These are phyloP conservation scores for Xylariomycetidae sp. DNA, from an alignment of 2,329 filamentous ascomycete genomes.

Conservation along the genomic window DNA sequence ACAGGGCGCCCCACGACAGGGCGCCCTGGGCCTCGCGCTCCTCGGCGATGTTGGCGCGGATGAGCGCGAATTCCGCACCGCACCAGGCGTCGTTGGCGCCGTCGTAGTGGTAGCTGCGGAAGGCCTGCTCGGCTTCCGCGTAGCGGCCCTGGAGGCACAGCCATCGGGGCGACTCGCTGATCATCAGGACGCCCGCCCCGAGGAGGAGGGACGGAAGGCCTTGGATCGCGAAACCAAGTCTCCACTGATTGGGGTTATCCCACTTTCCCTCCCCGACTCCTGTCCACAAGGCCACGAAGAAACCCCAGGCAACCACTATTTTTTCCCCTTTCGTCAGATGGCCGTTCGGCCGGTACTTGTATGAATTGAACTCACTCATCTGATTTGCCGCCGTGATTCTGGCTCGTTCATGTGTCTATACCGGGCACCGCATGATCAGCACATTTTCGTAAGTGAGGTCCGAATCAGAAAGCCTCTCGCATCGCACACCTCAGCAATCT, in stretches of 20 bases:
- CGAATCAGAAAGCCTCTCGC: too few relatives aligned
- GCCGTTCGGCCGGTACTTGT: neutral
- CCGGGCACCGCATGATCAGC: conserved; percentile 1
- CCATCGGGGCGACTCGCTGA: conserved; percentile 33
- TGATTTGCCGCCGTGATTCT: conserved; percentile 36
- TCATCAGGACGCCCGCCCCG: conserved; percentile 30
- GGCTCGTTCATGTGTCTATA: conserved; percentile 31
- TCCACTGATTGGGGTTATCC: conserved; percentile 34
- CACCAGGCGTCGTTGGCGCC: conserved; percentile 34
- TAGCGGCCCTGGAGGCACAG: conserved; percentile 30
- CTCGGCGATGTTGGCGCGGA: conserved; percentile 32
- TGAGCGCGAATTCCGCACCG: conserved; percentile 26
- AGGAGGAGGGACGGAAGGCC: conserved; percentile 30
- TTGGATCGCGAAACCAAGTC: conserved; percentile 34
- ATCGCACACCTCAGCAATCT: conserved; percentile 36
- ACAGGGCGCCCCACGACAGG: conserved; percentile 29
- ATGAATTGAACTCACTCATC: conserved; percentile 29
- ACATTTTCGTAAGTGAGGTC: neutral
- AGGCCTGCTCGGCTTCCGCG: conserved; percentile 31
- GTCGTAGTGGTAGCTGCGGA: conserved; percentile 30
- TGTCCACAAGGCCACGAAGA: conserved; percentile 35
- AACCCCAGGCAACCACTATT: conserved; percentile 37
- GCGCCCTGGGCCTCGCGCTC: conserved; percentile 23
- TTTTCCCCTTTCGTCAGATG: neutral
- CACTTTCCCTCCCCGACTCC: conserved; percentile 34